Base-by-base conservation (phyloP, 495 filamentous ascomycete genomes). In the Talaromyces thailandensis region DNA sequence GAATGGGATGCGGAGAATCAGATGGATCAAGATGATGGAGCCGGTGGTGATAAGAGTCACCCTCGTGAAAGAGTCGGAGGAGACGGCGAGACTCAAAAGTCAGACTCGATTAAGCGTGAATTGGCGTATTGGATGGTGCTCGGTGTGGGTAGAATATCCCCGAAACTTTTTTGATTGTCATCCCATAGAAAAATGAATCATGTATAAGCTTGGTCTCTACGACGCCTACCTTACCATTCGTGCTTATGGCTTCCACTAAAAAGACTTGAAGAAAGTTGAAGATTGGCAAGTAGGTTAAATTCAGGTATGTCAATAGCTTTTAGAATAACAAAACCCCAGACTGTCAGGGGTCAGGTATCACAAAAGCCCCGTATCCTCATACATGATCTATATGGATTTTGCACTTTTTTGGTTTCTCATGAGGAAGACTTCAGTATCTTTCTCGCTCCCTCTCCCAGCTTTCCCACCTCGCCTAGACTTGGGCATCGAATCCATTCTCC, bases 91-190 rank as follows among this genome's bases (percentile, higher is more conserved):
- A 75, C 70, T 14, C 82, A 76, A 66, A 85, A 83, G 53, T 67
- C 69, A 12, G 75, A 78, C 63, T 71, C 68, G 58, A 71, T 78
- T 67, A 88, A 83, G 73, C 85, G 88, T 66, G 92, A 97, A 73
- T 75, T 96, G 77, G 91, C 91, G 63, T 97, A 95, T 80, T 98
- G 94, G 93, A 88, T 88, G 80, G 93, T 95, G 28, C 76, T 98
- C 52, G 93, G 93, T 6, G 81, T 96, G 50, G 94, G 94, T 29
- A 86, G 85, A 70, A 91, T 97, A 48, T 61, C 59, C 23, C 25
- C 59, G 16, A 61, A 61, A 24, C 26, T 61, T 18, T 52, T 52
- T 9, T 61, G 37, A 28, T 2, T 50, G 14, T 55, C 24, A 26
- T 28, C 23, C 28, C 24, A 16, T 35, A 35, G 31, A 35, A 35